These are phyloP conservation scores for Coniochaeta sp. DNA, from an alignment of 2,329 filamentous ascomycete genomes.

Conservation along the genomic window DNA sequence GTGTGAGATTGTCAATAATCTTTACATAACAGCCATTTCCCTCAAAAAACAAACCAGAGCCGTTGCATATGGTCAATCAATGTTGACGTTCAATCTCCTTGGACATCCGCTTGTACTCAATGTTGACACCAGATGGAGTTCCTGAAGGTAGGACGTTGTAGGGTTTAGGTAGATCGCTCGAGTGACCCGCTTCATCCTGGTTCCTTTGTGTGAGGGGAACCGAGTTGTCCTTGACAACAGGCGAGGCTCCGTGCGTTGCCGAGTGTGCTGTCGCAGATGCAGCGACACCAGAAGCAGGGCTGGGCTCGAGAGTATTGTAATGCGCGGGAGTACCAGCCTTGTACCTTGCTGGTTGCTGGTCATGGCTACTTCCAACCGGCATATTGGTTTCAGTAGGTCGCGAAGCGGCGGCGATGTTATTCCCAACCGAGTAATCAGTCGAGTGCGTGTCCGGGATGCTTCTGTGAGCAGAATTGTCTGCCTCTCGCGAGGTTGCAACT, in stretches of 20 bases:
- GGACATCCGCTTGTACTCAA: neutral
- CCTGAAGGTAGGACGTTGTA: neutral
- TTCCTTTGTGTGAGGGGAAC: neutral
- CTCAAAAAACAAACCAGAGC: neutral
- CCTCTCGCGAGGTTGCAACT: neutral
- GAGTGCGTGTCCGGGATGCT: neutral
- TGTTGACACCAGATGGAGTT: neutral
- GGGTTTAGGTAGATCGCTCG: neutral
- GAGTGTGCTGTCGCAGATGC: neutral
- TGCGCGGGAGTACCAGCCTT: neutral
- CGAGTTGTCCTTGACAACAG: neutral
- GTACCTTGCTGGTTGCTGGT: neutral
- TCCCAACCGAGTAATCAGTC: neutral
- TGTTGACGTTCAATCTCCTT: neutral
- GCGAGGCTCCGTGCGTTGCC: neutral
- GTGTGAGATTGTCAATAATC: neutral
- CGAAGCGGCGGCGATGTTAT: neutral
- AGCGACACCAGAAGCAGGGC: conserved; percentile 4
- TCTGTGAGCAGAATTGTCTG: neutral
- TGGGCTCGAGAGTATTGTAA: conserved; percentile 6
- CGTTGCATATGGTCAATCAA: neutral
- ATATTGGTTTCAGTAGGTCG: neutral
- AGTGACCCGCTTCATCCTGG: neutral
- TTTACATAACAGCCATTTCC: neutral
- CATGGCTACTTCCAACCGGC: neutral